Percentiles rank a stretch among this genome's conserved stretches.
Conservation (phyloP, 345 rosid species). For the Turritis glabra region DNA sequence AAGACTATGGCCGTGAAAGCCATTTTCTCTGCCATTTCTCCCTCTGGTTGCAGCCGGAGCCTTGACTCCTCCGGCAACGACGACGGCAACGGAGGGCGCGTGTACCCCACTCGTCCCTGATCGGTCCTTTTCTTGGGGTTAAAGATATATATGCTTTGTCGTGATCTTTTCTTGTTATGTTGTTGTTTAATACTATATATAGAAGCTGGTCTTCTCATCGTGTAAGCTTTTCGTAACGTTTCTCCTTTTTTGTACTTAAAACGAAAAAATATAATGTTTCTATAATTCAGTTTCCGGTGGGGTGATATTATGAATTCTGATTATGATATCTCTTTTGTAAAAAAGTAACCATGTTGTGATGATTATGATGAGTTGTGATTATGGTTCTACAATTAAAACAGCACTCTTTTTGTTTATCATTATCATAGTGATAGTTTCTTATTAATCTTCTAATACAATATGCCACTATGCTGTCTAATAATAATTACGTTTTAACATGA, state of each 20-base stretch:
- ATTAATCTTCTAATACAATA: background rate
- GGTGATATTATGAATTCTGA: background rate
- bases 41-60: background rate
- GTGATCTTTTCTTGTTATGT: constrained; percentile 3
- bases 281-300: background rate
- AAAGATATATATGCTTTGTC: background rate
- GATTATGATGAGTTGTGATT: background rate
- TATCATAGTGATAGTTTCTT: background rate
- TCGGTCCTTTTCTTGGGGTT: background rate
- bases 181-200: background rate
- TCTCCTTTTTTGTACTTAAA: background rate
- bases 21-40: constrained; percentile 15
- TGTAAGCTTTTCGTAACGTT: background rate
- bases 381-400: background rate
- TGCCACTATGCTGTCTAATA: background rate
- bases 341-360: background rate
- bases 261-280: background rate
- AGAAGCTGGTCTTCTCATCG: background rate
- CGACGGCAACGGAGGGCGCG: background rate
- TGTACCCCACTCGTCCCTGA: constrained; percentile 22
- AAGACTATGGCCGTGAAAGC: constrained; percentile 27
- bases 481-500: background rate
- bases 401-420: background rate
- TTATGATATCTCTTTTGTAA: background rate
- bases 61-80: background rate